Base-by-base conservation (phyloP, 2,329 filamentous ascomycete species). In the Conoideocrella luteorostrata region DNA sequence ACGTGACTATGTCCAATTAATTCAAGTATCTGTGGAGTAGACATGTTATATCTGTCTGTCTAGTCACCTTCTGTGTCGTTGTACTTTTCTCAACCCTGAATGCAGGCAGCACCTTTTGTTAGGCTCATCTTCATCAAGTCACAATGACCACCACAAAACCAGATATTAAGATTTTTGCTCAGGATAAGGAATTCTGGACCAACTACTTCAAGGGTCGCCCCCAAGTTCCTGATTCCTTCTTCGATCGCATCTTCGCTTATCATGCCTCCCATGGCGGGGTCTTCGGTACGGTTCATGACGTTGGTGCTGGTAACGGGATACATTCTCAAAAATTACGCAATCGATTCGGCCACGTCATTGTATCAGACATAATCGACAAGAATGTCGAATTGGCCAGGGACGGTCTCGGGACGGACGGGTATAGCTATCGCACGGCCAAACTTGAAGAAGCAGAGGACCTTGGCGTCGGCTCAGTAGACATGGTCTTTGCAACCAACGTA, bases 271-370 rank as follows among this genome's bases (percentile, higher is more conserved):
- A 57, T 15, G 39, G 45, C 23, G 36, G 41, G 12, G 17, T 11
- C 3, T 46, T 48, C 20, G 51, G 48, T 29, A 45, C 45, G 7
- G 50, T 42, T 1, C 54, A 58, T 39, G 54, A 57, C 23, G 50
- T 50, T 13, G 53, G 56, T 6, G 56, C 54, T 2, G 56, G 56
- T 4, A 49, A 51, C 34, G 56, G 52, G 1, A 47, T 50, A 6
- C 50, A 52, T 15, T 46, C 54, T 1, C 13, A 30, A 7, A 33
- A 43, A 18, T 45, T 57, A 11, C 47, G 49, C 4, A 32, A 44
- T 12, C 43, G 30, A 7, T 58, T 58, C 42, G 10, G 5, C 15
- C 47, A 52, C 32, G 53, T 58, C 36, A 47, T 58, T 20, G 45
- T 57, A 12, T 56, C 54, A 12, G 56, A 57, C 36, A 50, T 55